Base-by-base conservation (phyloP, 2,329 filamentous ascomycete species). In the Penicillium sclerotigenum region DNA sequence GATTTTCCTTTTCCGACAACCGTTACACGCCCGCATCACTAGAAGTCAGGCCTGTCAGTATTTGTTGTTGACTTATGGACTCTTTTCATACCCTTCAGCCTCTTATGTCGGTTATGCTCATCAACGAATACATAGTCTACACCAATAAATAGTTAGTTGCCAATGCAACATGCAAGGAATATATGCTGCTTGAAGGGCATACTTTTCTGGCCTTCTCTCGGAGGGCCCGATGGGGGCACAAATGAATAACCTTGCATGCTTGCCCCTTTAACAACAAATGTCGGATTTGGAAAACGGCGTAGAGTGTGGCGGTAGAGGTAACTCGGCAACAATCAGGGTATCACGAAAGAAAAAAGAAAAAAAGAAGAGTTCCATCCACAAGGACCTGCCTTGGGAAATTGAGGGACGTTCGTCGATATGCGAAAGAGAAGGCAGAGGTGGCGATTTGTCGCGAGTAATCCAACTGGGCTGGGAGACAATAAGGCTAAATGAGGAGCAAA, bases 71-170 rank as follows among this genome's bases (percentile, higher is more conserved):
- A n/a, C n/a, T 47, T 24, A 24, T 18, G 18, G 49, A 33, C 42
- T 14, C 13, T 47, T 48, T 40, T 40, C 73, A 59, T 83, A 94
- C 91, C 91, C 82, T 97, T 97, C 61, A 97, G 80, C 67, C 93
- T 86, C 77, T 97, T 97, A 77, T 97, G 94, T 62, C 94, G 88
- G 79, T 97, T 97, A 76, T 97, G 94, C 75, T 97, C 93, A 75
- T 97, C 93, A 56, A 97, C 94, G 71, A 97, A 97, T 68, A 97
- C 94, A 89, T 97, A 97, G 74, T 97, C 92, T 96, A 68, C 43
- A 57, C 56, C 43, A 50, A 41, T 20, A 34, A 24, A 46, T 46
- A 45, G 50, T 41, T 28, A 60, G 63, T 51, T 61, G 58, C n/a
- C 20, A 31, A 41, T 43, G 24, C 24, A 38, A 34, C n/a, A 3